Evolutionary conservation across 345 rosid genomes (phyloP), one percentile per base, ranked within the genome.

Genomic region (Rhizophora mangle): DNA sequence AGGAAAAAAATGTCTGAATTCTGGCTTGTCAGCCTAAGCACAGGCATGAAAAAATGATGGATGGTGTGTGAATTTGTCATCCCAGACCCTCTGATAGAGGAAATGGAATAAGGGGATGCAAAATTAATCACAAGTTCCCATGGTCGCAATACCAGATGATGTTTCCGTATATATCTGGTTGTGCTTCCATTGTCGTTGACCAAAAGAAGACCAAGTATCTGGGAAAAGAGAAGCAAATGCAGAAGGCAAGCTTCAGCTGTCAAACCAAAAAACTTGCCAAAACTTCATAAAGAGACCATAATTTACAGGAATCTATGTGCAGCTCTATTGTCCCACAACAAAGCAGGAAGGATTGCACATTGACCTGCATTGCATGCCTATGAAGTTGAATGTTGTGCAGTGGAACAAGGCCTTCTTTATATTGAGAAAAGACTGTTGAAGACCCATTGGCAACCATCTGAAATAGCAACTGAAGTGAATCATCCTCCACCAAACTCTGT

Each of bases 301-400:
- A n/a, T 13, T 49, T 59, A 55, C 51, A 22, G 31, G 64, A 20
- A 67, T 58, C 29, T 43, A 27, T 32, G 32, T 30, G 62, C 65
- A 64, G 46, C 54, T 22, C 64, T 29, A 55, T 46, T 34, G 47
- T 46, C 11, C 16, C 19, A 52, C 30, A 47, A 19, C 58, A 20
- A 31, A 22, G 16, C 11, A 24, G 0, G 6, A 24, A 31, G 39
- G 39, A 56, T 52, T 32, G 56, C 16, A 57, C 31, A 63, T 51
- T 66, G 72, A 92, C 99, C 99, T 92, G 98, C 98, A 90, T 92
- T 70, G 99, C 99, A 86, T 96, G 99, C 83, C 99, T 85, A 80
- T 90, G 94, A 81, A 96, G 98, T 72, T 96, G 99, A 82, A 92
- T 85, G 85, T 69, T 82, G 78, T 96, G 98, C 74, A 96, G 83